Percentiles rank a stretch among this genome's conserved stretches.
Conservation (phyloP, 2,329 filamentous ascomycete genomes). For the Samsoniella hepiali region DNA sequence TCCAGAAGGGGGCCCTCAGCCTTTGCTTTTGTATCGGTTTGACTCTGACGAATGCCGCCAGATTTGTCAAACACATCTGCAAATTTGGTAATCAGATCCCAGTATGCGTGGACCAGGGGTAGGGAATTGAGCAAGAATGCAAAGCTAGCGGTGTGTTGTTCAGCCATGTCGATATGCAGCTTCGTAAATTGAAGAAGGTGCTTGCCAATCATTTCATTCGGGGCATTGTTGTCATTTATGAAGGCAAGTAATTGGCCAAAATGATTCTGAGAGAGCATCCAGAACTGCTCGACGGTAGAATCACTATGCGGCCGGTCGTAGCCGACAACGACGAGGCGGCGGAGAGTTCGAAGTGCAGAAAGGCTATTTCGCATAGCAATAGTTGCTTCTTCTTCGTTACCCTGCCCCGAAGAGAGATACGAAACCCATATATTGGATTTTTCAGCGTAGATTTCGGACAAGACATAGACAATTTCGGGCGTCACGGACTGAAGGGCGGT, state of each 20-base stretch:
- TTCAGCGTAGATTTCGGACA: slow-evolving; percentile 74
- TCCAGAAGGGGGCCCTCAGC: slow-evolving; percentile 66
- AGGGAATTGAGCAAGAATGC: slow-evolving; percentile 76
- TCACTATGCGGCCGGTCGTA: slow-evolving; percentile 84
- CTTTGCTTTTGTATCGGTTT: slow-evolving; percentile 44
- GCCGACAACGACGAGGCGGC: slow-evolving; percentile 74
- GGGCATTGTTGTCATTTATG: slow-evolving; percentile 53
- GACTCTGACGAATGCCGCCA: slow-evolving; percentile 48
- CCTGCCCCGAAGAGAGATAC: slow-evolving; percentile 55
- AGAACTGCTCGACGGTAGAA: slow-evolving; percentile 72
- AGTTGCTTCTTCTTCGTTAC: slow-evolving; percentile 56
- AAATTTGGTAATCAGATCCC: slow-evolving; percentile 74
- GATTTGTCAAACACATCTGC: slow-evolving; percentile 69
- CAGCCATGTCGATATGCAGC: slow-evolving; percentile 82
- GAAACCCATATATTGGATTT: slow-evolving; percentile 68
- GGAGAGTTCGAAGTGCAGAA: slow-evolving; percentile 72
- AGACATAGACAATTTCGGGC: slow-evolving; percentile 77
- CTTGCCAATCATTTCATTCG: slow-evolving; percentile 69
- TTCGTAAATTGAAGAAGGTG: slow-evolving; percentile 90
- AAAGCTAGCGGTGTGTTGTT: slow-evolving; percentile 76
- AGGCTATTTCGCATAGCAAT: slow-evolving; percentile 74
- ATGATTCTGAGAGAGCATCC: slow-evolving; percentile 73
- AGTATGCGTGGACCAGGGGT: slow-evolving; percentile 76
- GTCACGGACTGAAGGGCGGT: slow-evolving; percentile 73
- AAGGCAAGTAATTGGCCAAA: slow-evolving; percentile 72